These are phyloP conservation scores for Penicillium pancosmium DNA, from an alignment of 495 filamentous ascomycete genomes.

Conservation along the genomic window DNA sequence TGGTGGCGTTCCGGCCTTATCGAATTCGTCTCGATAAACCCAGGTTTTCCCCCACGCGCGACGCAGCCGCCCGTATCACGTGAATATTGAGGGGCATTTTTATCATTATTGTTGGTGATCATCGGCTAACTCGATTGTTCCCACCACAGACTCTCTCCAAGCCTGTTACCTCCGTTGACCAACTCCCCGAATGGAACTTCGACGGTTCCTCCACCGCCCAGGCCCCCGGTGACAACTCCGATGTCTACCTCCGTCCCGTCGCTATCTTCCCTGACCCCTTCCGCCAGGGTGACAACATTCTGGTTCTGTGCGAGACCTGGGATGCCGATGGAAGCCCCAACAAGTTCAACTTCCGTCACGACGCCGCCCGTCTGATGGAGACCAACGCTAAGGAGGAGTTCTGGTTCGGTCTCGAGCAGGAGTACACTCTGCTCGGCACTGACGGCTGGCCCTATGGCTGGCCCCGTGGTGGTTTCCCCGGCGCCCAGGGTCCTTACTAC, in stretches of 20 bases:
- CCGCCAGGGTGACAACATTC: slow-evolving; percentile 82
- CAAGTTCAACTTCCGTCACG: slow-evolving; percentile 97
- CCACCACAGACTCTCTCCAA: slow-evolving; percentile 71
- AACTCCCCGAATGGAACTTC: slow-evolving; percentile 99
- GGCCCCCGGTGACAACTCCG: slow-evolving; percentile 94
- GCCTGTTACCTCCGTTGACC: slow-evolving; percentile 63
- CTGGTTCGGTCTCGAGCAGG: slow-evolving; percentile 99
- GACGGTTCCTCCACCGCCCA: slow-evolving; percentile 95
- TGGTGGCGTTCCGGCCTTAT: slow-evolving; percentile 1
- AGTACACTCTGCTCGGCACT: slow-evolving; percentile 90
- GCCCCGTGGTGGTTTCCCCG: slow-evolving; percentile 95
- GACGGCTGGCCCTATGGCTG: slow-evolving; percentile 89
- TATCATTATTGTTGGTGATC: slow-evolving; percentile 4
- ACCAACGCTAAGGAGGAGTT: slow-evolving; percentile 79
- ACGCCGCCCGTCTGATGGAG: slow-evolving; percentile 85
- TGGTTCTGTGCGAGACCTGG: slow-evolving; percentile 95
- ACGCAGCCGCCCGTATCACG: slow-evolving; percentile 41
- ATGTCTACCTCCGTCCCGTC: slow-evolving; percentile 94
- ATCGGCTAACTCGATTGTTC: slow-evolving; percentile 12
- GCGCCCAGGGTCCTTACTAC: slow-evolving; percentile 98
- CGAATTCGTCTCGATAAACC: slow-evolving; percentile 1
- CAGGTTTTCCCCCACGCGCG: slow-evolving; percentile 15
- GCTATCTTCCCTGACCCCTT: slow-evolving; percentile 93
- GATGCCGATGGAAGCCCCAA: slow-evolving; percentile 95
- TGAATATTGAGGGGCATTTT: slow-evolving; percentile 26